Evolutionary conservation across 2,329 filamentous ascomycete species (phyloP).

Genomic region (Cordyceps javanica): DNA sequence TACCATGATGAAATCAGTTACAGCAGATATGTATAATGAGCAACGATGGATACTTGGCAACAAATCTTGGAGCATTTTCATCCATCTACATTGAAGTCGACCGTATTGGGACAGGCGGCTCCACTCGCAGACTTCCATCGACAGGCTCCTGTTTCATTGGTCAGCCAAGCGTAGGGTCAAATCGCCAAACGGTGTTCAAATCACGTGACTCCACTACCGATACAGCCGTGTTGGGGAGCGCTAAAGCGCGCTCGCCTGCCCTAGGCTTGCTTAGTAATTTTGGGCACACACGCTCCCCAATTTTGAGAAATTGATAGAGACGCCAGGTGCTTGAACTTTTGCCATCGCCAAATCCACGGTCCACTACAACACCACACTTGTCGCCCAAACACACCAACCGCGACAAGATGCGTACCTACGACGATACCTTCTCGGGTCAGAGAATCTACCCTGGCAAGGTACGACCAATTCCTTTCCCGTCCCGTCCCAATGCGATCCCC

Average conservation of each 20-base stretch:
- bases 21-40: too few relatives aligned
- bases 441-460: conserved; percentile 65
- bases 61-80: background rate
- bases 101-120: background rate
- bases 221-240: background rate
- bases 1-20: too few relatives aligned
- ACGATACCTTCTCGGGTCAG: conserved; percentile 60
- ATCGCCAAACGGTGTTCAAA: background rate
- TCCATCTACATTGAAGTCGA: background rate
- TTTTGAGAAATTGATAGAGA: conserved; percentile 34
- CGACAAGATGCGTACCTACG: conserved; percentile 60
- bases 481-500: conserved; percentile 1
- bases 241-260: conserved; percentile 7
- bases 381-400: conserved; percentile 33
- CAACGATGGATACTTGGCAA: background rate
- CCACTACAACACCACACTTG: conserved; percentile 35
- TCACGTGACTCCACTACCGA: conserved; percentile 3
- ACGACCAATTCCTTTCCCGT: conserved; percentile 27
- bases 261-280: conserved; percentile 32
- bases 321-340: conserved; percentile 27
- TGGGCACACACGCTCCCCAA: conserved; percentile 30
- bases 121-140: background rate
- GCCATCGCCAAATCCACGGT: conserved; percentile 33
- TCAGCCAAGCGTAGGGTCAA: background rate
- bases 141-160: background rate